Base-by-base conservation (phyloP, 108 stramenopile genomes). In the Nannochloropsis granulata region DNA sequence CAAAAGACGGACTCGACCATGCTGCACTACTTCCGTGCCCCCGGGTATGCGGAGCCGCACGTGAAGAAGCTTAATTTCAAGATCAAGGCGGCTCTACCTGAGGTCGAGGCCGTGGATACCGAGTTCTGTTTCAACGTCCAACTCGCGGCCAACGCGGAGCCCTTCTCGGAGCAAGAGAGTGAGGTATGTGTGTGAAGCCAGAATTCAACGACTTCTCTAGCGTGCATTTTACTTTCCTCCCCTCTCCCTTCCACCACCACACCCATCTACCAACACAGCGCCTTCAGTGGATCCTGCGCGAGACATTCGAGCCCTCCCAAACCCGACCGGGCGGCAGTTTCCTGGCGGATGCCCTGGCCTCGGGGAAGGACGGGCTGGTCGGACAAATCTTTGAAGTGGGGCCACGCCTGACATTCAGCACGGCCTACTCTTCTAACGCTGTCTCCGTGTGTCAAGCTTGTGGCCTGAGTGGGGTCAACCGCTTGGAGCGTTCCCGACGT, bases 351-450 rank as follows among this genome's bases (percentile, higher is more conserved):
- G n/a, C 14, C 34, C 12, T 80, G 19, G 26, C 21, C 14, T 13
- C 21, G 82, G 82, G 82, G 25, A 26, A 23, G 84, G 84, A 81
- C 21, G 44, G 25, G 25, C 16, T 44, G n/a, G 82, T 78, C 7
- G 24, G 23, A n/a, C 83, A 91, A 78, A 86, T 94, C 26, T 81
- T 95, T 13, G 98, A 99, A 90, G 97, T 97, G 86, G 98, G 98
- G 13, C 98, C 98, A 23, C 97, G 98, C 13, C 93, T 97, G 93
- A 93, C 97, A 12, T 99, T 98, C 87, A 93, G 95, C 13, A 95
- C 97, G 43, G 96, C 98, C 12, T 97, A 95, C 84, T 96, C 95
- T 34, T 97, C 97, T 82, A 99, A 98, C 85, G 97, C 97, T 24
- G 90, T 90, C 25, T 91, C 93, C 86, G 95, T 99, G 86, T 96